Evolutionary conservation across 192 early-diverging fungal genomes (phyloP).

Genomic region (Dispira simplex): DNA sequence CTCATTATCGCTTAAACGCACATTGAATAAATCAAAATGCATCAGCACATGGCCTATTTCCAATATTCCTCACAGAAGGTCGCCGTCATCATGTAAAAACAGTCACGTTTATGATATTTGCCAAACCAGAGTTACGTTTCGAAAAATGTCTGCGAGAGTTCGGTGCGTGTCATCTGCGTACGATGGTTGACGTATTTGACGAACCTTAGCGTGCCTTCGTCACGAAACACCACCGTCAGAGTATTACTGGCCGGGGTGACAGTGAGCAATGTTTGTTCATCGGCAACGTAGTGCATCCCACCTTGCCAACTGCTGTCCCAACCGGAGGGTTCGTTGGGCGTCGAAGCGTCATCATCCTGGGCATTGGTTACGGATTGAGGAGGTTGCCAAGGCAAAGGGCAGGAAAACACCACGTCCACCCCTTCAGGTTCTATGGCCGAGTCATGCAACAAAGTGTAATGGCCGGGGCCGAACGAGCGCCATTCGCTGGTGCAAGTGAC

Average conservation of each 20-base stretch:
- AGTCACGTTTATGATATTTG: too few species aligned
- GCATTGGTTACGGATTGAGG: background rate
- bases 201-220: conserved; percentile 36
- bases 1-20: too few species aligned
- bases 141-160: conserved; percentile 5
- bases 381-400: conserved; percentile 8
- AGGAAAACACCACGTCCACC: conserved; percentile 29
- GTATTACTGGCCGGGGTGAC: conserved; percentile 35
- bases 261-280: conserved; percentile 28
- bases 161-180: background rate
- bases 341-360: background rate
- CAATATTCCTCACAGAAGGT: too few species aligned
- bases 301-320: conserved; percentile 39
- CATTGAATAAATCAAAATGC: too few species aligned
- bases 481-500: conserved; percentile 15
- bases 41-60: too few species aligned
- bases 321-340: background rate
- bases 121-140: background rate
- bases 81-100: too few species aligned
- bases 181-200: conserved; percentile 33
- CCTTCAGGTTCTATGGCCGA: conserved; percentile 33
- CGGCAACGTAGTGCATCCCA: conserved; percentile 36
- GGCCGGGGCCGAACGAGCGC: conserved; percentile 32
- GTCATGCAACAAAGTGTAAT: conserved; percentile 46
- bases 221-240: conserved; percentile 34